Evolutionary conservation across 2,329 filamentous ascomycete genomes (phyloP), one percentile per base, ranked within the genome.

Genomic region (Fusarium graminum): DNA sequence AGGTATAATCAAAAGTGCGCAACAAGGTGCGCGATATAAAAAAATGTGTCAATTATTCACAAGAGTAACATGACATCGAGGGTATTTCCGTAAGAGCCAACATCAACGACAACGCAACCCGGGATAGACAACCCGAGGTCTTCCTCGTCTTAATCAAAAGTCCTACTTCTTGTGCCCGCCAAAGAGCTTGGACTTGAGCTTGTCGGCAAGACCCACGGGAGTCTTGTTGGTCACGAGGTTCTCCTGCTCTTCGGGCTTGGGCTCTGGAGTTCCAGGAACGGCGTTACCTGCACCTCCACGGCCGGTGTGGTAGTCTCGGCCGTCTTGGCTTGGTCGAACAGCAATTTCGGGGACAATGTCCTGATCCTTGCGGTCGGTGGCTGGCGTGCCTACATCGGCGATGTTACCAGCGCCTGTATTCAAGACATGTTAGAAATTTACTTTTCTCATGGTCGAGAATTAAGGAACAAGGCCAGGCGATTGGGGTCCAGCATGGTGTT

Each of bases 251-350:
- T 72, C 68, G 9, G 72, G 62, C 53, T 73, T 73, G 69, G 75
- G 74, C 60, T 77, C 73, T 58, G 68, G 65, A 34, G 73, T 73
- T 43, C 78, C 67, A 68, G 83, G 79, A 74, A 83, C 58, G 39
- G 65, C 83, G 74, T 89, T 89, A 50, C 86, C 86, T 11, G 83
- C 85, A 58, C 86, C 86, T 71, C 86, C 86, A 30, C 86, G 86
- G 56, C 87, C 87, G 39, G 82, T 83, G 78, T 89, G 86, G 75
- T 81, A 84, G 72, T 86, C 83, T 58, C 77, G 73, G 51, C 79
- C 77, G 16, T 86, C 82, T 46, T 78, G 76, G 71, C 79, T 82
- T 28, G 80, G 78, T 26, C 85, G 83, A 49, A 81, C 73, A 22
- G 86, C 86, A 17, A 74, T 79, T 45, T 85, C 82, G 41, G 87